These are phyloP conservation scores for Podaxis sp. DNA, from an alignment of 768 basidiomycete species.

Conservation along the genomic window DNA sequence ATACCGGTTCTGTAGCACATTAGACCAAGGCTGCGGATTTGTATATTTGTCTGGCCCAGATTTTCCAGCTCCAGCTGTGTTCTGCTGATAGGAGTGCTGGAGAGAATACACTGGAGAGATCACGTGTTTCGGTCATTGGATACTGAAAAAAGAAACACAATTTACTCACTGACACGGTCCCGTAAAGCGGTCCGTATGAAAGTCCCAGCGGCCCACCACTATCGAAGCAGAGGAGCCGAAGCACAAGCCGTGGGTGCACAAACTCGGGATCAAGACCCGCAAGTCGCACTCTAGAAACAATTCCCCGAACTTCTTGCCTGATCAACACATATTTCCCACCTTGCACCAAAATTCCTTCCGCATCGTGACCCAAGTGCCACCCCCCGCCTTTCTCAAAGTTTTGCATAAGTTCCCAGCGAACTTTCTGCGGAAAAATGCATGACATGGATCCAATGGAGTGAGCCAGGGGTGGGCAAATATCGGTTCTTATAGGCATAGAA, in stretches of 20 bases:
- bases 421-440: background rate
- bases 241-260: background rate
- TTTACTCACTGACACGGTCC: too few relatives aligned
- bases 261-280: background rate
- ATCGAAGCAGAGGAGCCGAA: background rate
- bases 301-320: constrained; percentile 3
- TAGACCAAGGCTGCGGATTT: too few relatives aligned
- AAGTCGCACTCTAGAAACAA: background rate
- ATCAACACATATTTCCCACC: background rate
- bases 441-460: background rate
- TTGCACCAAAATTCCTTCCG: too few relatives aligned
- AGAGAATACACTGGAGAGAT: background rate
- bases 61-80: too few relatives aligned
- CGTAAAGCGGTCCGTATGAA: background rate
- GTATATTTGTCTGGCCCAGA: too few relatives aligned
- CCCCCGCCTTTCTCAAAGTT: background rate
- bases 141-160: too few relatives aligned
- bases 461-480: background rate
- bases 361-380: background rate
- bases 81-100: background rate
- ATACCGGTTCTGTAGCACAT: too few relatives aligned
- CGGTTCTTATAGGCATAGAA: too few relatives aligned
- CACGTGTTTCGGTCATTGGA: too few relatives aligned
- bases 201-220: background rate
- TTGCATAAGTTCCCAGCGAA: background rate